Evolutionary conservation across 2,329 filamentous ascomycete species (phyloP).

Genomic region (Aureobasidium sp.): DNA sequence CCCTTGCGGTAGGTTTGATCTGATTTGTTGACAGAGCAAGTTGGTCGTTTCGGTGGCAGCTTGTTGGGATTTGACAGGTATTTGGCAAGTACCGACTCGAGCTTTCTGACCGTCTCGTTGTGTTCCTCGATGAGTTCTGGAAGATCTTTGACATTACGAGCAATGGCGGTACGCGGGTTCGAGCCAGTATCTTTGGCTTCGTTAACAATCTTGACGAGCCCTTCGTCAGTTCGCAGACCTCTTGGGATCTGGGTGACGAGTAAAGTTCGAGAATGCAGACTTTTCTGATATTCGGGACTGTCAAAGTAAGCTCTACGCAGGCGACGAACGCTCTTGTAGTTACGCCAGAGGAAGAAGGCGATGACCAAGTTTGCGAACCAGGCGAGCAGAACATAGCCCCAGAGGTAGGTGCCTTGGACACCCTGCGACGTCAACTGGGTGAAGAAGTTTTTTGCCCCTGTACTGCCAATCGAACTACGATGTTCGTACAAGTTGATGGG

Average conservation of each 20-base stretch:
- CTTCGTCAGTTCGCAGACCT: slow-evolving; percentile 72
- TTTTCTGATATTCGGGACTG: slow-evolving; percentile 79
- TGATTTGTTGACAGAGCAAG: slow-evolving; percentile 72
- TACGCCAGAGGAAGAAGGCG: slow-evolving; percentile 78
- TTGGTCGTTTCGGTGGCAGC: slow-evolving; percentile 68
- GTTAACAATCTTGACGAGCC: slow-evolving; percentile 76
- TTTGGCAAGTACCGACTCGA: slow-evolving; percentile 78
- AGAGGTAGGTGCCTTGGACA: slow-evolving; percentile 44
- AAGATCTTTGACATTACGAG: slow-evolving; percentile 84
- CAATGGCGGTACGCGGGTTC: slow-evolving; percentile 72
- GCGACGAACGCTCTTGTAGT: slow-evolving; percentile 66
- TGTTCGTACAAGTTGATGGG: slow-evolving; percentile 61
- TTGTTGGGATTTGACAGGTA: slow-evolving; percentile 83
- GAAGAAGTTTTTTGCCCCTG: slow-evolving; percentile 34
- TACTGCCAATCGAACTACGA: slow-evolving; percentile 24
- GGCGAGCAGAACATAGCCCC: slow-evolving; percentile 53
- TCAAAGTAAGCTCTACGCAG: slow-evolving; percentile 76
- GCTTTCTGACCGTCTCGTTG: slow-evolving; percentile 67
- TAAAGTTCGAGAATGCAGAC: slow-evolving; percentile 65
- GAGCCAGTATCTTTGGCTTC: slow-evolving; percentile 69
- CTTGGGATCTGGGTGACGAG: slow-evolving; percentile 77
- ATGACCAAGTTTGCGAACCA: slow-evolving; percentile 68
- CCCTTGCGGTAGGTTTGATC: slow-evolving; percentile 62
- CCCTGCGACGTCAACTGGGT: slow-evolving; percentile 52
- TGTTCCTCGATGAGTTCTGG: slow-evolving; percentile 81